Evolutionary conservation across 2,329 filamentous ascomycete species (phyloP), one percentile per base, ranked within the genome.

Genomic region (Xylariales sp.): DNA sequence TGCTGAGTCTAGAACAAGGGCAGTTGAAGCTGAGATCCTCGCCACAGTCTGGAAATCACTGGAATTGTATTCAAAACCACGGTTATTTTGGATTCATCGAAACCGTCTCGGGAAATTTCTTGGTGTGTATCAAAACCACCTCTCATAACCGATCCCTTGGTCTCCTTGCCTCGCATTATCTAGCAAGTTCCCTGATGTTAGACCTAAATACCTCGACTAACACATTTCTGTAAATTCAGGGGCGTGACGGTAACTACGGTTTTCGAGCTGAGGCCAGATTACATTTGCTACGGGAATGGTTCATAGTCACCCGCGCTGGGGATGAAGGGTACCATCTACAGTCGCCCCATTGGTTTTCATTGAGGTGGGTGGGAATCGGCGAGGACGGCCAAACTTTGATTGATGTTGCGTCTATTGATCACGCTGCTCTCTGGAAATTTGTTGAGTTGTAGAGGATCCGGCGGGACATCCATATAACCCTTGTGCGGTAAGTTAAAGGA

Each of bases 371-470:
- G 3, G 55, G 55, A 14, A 54, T 65, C 16, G 43, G 39, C 28
- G 9, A 36, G 0, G 39, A 53, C 5, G 55, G 48, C n/a, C 46
- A 16, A 1, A 57, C 16, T 14, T 34, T 65, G 39, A 9, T 54
- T 8, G 49, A 54, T 16, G 55, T 48, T n/a, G 39, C 36, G 12
- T 53, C 46, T 30, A 39, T 12, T n/a, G 49, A 18, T 14, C 5
- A 65, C 14, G 62, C 55, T n/a, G 62, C 56, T 9, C 12, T 65
- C 2, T 65, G 48, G 62, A 55, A 65, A 34, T 65, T 65, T 18
- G 56, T 60, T 4, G 55, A 65, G 30, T 46, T 57, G 14, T 53
- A 34, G n/a, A 39, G 32, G 50, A 34, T 12, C 9, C 9, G 50
- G 16, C 14, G 10, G 46, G 30, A 28, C 18, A 54, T 39, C 32